Evolutionary conservation across 192 early-diverging fungal genomes (phyloP), one percentile per base, ranked within the genome.

Genomic region (Coemansia asiatica): DNA sequence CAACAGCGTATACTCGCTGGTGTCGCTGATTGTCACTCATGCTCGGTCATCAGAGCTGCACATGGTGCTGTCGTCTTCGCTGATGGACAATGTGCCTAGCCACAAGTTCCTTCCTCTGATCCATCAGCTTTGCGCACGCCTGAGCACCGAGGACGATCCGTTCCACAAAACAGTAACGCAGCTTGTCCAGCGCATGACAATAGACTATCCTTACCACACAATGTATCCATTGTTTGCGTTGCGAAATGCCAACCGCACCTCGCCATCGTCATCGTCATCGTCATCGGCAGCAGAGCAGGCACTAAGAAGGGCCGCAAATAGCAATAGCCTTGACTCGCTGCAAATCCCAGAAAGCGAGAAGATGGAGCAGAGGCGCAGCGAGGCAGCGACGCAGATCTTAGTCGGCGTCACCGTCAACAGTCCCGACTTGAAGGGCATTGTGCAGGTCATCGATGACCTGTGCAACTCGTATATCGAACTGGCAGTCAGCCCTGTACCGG

Each of bases 51-150:
- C 63, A 2, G 73, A 67, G 33, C 63, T 83, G 55, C 67, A 74
- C 26, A 23, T 23, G 0, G 54, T 56, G 21, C 53, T 83, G 38
- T 46, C 64, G 4, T 33, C 65, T 16, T 47, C 50, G 1, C 33
- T 69, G 22, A 38, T 73, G 57, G 73, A 79, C 53, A 33, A 48
- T 16, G 73, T 79, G 21, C 70, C 76, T 22, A 73, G 76, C 56
- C 76, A 57, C 63, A 78, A 79, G 76, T 74, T 83, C 21, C 67
- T 83, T 25, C 75, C 72, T 56, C 67, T 83, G 18, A 64, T 57
- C 1, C 76, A 71, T 60, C 81, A 83, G 61, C 69, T 83, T 31
- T 83, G 76, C 9, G 81, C 76, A 22, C 81, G 74, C 0, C 63
- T 83, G 54, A 64, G 73, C 60, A 74, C 70, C 7, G 75, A 72